Percentiles rank a stretch among this genome's conserved stretches.
These are phyloP conservation scores for Tulasnella sp. DNA, from an alignment of 768 basidiomycete species.

Conservation along the genomic window DNA sequence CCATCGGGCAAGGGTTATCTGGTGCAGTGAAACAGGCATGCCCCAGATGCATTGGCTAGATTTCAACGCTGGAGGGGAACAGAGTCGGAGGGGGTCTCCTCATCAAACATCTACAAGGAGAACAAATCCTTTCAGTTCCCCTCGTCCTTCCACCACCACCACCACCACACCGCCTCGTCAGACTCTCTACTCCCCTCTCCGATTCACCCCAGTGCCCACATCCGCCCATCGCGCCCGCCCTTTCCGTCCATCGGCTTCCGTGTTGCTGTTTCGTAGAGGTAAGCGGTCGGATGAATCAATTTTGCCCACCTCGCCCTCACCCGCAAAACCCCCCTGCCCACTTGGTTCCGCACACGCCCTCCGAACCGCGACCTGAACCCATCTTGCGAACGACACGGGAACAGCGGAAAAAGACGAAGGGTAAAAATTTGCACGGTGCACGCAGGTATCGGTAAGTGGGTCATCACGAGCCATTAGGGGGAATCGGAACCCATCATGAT, in stretches of 20 bases:
- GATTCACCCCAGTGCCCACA: not conserved
- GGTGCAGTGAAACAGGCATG: constrained; percentile 14
- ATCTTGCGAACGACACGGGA: not conserved
- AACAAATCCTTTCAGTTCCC: not conserved
- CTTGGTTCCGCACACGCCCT: not conserved
- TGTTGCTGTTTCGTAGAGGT: not conserved
- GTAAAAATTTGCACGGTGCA: not conserved
- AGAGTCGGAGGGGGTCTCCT: constrained; percentile 1
- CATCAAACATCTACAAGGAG: not conserved
- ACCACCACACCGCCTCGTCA: constrained; percentile 1
- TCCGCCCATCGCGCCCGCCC: not conserved
- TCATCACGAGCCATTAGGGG: not conserved
- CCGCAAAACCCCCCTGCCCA: not conserved
- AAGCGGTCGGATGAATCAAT: constrained; percentile 3
- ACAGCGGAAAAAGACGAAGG: not conserved
- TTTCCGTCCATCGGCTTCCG: not conserved
- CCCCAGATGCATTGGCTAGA: constrained; percentile 3
- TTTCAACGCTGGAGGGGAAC: not conserved
- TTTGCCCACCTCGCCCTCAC: not conserved
- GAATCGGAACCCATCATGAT: not conserved
- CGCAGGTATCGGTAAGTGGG: not conserved
- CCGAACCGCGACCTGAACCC: not conserved
- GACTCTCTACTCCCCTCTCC: not conserved
- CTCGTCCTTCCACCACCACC: not conserved
- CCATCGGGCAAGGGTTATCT: constrained; percentile 13